Percentiles rank a stretch among this genome's conserved stretches.
Conservation (phyloP, 2,329 filamentous ascomycete genomes). For the Beauveria sp. region DNA sequence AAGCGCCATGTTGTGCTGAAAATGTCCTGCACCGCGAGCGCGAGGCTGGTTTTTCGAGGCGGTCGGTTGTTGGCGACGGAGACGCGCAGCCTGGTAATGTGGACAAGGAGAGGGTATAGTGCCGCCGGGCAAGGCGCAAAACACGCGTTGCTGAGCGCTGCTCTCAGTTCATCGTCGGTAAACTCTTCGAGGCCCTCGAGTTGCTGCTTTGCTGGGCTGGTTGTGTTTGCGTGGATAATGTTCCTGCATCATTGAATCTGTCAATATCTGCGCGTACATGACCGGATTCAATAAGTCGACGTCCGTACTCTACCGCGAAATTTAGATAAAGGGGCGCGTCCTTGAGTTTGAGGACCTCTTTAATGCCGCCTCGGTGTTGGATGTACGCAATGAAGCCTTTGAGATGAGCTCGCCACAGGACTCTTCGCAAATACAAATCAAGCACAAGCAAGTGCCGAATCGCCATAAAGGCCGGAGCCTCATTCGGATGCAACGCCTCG, state of each 20-base stretch:
- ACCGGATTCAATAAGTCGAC: too few species aligned
- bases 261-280: neutral
- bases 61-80: neutral
- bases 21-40: neutral
- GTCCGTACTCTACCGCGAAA: neutral
- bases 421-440: neutral
- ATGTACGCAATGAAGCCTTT: neutral
- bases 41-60: neutral
- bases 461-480: neutral
- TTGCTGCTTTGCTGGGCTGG: neutral
- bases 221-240: constrained; percentile 1
- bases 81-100: neutral
- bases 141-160: neutral
- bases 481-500: neutral
- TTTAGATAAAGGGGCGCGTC: neutral
- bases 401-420: neutral
- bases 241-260: neutral
- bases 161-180: neutral
- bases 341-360: neutral
- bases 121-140: neutral
- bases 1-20: neutral
- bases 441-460: constrained; percentile 1
- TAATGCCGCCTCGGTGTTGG: neutral
- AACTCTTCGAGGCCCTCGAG: neutral
- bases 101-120: neutral